Evolutionary conservation across 2,329 filamentous ascomycete genomes (phyloP).

Genomic region (Microdochium bolleyi): DNA sequence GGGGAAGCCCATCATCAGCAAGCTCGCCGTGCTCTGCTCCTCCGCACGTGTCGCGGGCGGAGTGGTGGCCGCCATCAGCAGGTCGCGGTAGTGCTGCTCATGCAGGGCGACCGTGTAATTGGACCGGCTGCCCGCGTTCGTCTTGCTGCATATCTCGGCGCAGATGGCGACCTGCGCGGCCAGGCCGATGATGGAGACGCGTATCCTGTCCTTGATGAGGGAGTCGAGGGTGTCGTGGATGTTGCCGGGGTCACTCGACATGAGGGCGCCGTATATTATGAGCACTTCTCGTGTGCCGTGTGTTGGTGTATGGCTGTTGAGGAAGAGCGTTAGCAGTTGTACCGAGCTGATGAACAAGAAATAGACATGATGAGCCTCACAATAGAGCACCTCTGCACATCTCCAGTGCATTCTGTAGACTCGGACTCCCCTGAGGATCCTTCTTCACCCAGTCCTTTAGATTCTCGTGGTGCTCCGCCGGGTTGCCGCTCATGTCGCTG

Average conservation of each 20-base stretch:
- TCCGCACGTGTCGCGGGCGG: constrained; percentile 72
- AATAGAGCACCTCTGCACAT: constrained; percentile 91
- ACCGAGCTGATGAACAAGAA: background rate
- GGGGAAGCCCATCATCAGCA: constrained; percentile 98
- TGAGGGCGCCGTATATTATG: constrained; percentile 82
- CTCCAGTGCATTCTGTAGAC: constrained; percentile 89
- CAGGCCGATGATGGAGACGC: constrained; percentile 82
- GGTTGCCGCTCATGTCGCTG: constrained; percentile 86
- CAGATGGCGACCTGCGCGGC: constrained; percentile 91
- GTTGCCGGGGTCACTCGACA: constrained; percentile 88
- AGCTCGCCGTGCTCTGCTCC: constrained; percentile 49
- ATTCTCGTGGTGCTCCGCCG: constrained; percentile 75
- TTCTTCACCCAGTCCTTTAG: constrained; percentile 58
- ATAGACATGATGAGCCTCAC: constrained; percentile 32
- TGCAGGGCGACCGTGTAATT: constrained; percentile 81
- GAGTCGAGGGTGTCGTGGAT: constrained; percentile 82
- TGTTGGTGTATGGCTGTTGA: constrained; percentile 69
- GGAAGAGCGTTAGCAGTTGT: constrained; percentile 2
- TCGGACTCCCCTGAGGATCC: constrained; percentile 68
- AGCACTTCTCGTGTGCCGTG: constrained; percentile 92
- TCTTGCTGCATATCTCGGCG: constrained; percentile 77
- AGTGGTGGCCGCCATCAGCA: constrained; percentile 83
- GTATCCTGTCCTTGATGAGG: constrained; percentile 75
- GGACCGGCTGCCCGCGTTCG: constrained; percentile 70
- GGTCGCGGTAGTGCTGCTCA: constrained; percentile 78